Conservation (phyloP, 2,329 filamentous ascomycete species). For the Fusarium proliferatum region DNA sequence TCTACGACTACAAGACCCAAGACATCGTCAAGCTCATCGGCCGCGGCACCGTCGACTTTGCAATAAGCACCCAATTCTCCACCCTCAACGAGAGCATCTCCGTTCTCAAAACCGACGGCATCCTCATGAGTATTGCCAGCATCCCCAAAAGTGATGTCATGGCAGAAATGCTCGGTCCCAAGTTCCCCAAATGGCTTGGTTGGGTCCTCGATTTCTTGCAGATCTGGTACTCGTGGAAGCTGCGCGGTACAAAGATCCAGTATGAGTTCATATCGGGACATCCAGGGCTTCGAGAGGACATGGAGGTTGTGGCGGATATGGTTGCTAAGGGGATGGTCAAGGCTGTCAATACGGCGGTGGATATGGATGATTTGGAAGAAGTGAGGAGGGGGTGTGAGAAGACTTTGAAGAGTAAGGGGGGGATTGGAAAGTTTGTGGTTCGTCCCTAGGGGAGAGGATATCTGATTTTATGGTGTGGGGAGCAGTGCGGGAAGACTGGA, state of each 20-base stretch:
- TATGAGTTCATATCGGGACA: constrained; percentile 60
- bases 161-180: constrained; percentile 47
- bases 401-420: constrained; percentile 46
- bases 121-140: constrained; percentile 56
- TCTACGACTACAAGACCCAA: constrained; percentile 62
- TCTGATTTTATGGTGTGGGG: neutral
- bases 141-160: constrained; percentile 49
- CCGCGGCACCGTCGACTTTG: constrained; percentile 59
- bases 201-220: constrained; percentile 51
- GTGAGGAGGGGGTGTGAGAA: constrained; percentile 55
- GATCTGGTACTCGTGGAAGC: constrained; percentile 55
- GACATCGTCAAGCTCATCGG: constrained; percentile 52
- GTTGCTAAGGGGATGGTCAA: constrained; percentile 57
- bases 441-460: constrained; percentile 11
- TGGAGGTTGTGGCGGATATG: constrained; percentile 55
- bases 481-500: neutral
- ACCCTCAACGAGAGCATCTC: constrained; percentile 54
- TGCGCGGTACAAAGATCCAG: constrained; percentile 57
- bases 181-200: constrained; percentile 53
- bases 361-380: constrained; percentile 56
- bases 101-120: constrained; percentile 53
- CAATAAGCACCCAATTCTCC: constrained; percentile 59
- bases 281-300: constrained; percentile 52
- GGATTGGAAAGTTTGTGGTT: constrained; percentile 46
- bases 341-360: constrained; percentile 54